Base-by-base conservation (phyloP, 2,329 filamentous ascomycete species). In the Exophiala mesophila region DNA sequence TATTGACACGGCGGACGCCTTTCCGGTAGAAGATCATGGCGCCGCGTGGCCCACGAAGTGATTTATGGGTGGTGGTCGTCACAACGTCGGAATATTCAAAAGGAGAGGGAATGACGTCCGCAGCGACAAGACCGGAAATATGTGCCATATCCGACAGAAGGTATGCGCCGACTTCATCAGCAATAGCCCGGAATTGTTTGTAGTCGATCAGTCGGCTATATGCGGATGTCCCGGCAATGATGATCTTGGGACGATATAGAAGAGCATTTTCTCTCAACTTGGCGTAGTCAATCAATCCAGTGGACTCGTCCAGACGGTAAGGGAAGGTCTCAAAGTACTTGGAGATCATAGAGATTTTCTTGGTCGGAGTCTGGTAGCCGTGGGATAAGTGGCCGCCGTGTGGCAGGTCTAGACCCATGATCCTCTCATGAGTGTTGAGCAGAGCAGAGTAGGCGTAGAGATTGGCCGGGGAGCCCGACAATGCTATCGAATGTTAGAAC, bases 311-410 rank as follows among this genome's bases (percentile, higher is more conserved):
- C 41, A 97, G 77, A 46, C 88, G 83, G 74, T 98, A 98, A 4
- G 92, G 92, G 51, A 98, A 73, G 24, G 92, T 98, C 72, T 98
- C 92, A 64, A 98, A 98, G 72, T 98, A 98, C 63, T 94, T 97
- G 44, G 90, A 97, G 54, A 98, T 82, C 59, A 89, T 88, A n/a
- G 90, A 97, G 64, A 98, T 97, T 74, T 89, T 90, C 67, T 83
- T 88, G 39, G 83, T 83, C 3, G 92, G 88, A 15, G 87, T 97
- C 69, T 98, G 92, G 69, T 98, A 98, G 50, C 92, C 92, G 68
- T 98, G 92, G 34, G 86, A 94, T 58, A 98, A 73, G 67, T 98
- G 92, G 47, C 92, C 92, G 53, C 92, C 92, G 63, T 98, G 92
- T 33, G 92, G 92, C 10, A 98, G 79, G 62, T 98, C 92, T 48